phyloP scores from a whole-genome alignment of 768 basidiomycete species.

The Mycena rebaudengoi region DNA sequence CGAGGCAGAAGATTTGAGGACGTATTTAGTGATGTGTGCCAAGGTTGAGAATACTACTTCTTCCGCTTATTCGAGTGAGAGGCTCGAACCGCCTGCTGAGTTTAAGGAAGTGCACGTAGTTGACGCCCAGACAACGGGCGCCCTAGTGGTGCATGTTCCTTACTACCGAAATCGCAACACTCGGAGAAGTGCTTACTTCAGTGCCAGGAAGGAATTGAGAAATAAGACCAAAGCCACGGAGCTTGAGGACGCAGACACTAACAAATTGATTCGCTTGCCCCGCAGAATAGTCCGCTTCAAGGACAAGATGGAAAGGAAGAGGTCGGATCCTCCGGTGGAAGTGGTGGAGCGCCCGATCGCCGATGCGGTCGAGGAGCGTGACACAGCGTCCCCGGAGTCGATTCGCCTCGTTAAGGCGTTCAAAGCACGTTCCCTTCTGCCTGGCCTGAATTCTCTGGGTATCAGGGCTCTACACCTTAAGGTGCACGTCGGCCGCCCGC shows the following conservation, averaged over 20 bases:
- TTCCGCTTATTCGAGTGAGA: conserved; percentile 8
- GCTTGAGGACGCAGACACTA: neutral
- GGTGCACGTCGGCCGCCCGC: neutral
- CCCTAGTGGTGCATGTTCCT: neutral
- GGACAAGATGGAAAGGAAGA: no score
- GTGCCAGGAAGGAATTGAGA: neutral
- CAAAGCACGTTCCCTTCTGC: neutral
- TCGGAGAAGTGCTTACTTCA: no score
- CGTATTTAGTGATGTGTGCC: conserved; percentile 15
- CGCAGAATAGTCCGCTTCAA: neutral
- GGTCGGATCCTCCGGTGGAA: no score
- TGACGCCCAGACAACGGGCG: neutral
- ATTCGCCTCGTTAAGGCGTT: neutral
- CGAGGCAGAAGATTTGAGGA: conserved; percentile 9
- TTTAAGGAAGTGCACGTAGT: neutral
- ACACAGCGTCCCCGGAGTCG: no score
- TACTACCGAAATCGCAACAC: neutral
- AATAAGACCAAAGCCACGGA: neutral
- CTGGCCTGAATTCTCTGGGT: neutral
- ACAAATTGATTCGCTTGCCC: neutral
- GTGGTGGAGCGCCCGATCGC: no score
- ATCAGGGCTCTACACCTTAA: conserved; percentile 11
- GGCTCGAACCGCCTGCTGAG: neutral
- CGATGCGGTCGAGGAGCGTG: no score
- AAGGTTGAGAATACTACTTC: neutral